phyloP scores from a whole-genome alignment of 345 rosid genomes.

The Salix purpurea region DNA sequence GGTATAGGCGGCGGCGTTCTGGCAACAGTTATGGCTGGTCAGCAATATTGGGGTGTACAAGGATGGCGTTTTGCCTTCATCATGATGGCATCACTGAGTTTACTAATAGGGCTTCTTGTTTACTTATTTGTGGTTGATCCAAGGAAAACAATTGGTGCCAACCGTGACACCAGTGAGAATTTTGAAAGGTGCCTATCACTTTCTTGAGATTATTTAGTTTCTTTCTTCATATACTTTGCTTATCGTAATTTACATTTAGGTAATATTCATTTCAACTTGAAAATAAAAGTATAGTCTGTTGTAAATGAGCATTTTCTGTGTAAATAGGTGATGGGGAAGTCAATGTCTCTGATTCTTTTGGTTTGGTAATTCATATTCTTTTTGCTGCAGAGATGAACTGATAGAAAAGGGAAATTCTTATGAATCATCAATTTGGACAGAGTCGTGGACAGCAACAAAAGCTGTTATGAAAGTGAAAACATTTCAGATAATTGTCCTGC shows the following conservation, averaged over 20 bases:
- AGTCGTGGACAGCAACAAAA: constrained; percentile 67
- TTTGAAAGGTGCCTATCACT: constrained; percentile 30
- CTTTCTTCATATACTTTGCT: neutral
- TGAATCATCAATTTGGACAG: constrained; percentile 55
- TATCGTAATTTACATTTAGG: neutral
- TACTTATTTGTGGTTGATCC: constrained; percentile 70
- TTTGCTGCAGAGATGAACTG: constrained; percentile 48
- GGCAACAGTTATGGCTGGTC: constrained; percentile 93
- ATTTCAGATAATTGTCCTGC: constrained; percentile 80
- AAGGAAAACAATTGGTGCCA: constrained; percentile 29
- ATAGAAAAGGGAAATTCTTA: constrained; percentile 35
- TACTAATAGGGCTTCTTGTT: constrained; percentile 73
- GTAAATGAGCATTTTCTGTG: neutral
- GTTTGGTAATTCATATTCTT: constrained; percentile 8
- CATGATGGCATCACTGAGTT: constrained; percentile 76
- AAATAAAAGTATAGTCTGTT: neutral
- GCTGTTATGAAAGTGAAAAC: constrained; percentile 73
- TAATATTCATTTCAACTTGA: neutral
- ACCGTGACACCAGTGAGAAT: constrained; percentile 11
- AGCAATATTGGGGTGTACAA: constrained; percentile 55
- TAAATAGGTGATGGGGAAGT: neutral
- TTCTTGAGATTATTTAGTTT: neutral
- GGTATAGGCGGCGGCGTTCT: constrained; percentile 97
- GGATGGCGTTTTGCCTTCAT: constrained; percentile 98
- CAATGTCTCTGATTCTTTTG: neutral